These are phyloP conservation scores for Xylaria sp. DNA, from an alignment of 2,329 filamentous ascomycete species.

Conservation along the genomic window DNA sequence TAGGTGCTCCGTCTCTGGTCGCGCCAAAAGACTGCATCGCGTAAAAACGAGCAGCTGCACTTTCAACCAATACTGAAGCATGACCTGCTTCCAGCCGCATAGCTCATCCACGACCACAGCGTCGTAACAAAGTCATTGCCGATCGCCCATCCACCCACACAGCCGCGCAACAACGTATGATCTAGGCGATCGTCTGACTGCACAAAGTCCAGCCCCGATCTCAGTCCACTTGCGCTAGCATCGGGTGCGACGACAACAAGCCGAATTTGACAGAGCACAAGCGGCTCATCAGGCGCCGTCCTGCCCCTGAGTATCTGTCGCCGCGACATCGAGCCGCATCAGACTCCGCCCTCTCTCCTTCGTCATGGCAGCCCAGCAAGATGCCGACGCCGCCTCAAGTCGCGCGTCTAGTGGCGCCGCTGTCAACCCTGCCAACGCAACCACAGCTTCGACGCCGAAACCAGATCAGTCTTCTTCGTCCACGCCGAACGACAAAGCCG, in stretches of 20 bases:
- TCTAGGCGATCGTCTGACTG: slow-evolving; percentile 2
- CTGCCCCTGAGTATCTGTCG: slow-evolving; percentile 30
- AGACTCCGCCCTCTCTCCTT: slow-evolving; percentile 22
- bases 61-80: slow-evolving; percentile 22
- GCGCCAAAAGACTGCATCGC: slow-evolving; percentile 35
- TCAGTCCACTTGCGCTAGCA: slow-evolving; percentile 17
- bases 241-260: slow-evolving; percentile 32
- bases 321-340: slow-evolving; percentile 35
- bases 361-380: slow-evolving; percentile 49
- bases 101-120: slow-evolving; percentile 12
- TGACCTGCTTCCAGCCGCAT: slow-evolving; percentile 2
- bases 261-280: slow-evolving; percentile 19
- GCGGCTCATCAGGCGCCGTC: slow-evolving; percentile 22
- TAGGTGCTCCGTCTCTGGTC: slow-evolving; percentile 23
- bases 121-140: neutral
- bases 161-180: slow-evolving; percentile 18
- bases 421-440: slow-evolving; percentile 38
- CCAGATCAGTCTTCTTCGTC: slow-evolving; percentile 48
- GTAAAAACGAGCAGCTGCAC: slow-evolving; percentile 37
- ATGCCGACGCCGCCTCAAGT: slow-evolving; percentile 44
- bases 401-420: slow-evolving; percentile 41
- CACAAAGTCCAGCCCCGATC: slow-evolving; percentile 6
- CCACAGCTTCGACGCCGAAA: slow-evolving; percentile 45
- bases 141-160: slow-evolving; percentile 5
- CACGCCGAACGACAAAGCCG: slow-evolving; percentile 48